Evolutionary conservation across 2,329 filamentous ascomycete genomes (phyloP).

Genomic region (Leptographium galeiforme): DNA sequence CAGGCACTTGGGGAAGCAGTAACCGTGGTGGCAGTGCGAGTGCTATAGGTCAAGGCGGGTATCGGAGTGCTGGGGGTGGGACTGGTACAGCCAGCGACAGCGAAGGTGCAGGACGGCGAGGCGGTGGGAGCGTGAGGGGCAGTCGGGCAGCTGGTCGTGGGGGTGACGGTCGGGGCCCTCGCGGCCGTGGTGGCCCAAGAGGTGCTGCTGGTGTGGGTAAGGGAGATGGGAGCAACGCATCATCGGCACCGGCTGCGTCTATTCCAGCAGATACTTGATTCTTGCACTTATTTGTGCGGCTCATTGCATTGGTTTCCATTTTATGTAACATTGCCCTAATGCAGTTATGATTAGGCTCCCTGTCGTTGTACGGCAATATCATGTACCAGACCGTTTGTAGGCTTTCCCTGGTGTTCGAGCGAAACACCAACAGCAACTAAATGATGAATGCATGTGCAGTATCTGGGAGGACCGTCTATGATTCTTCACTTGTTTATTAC

Average conservation of each 20-base stretch:
- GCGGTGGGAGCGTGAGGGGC: conserved; percentile 43
- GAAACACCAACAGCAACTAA: neutral
- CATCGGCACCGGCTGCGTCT: conserved; percentile 38
- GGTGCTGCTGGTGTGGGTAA: conserved; percentile 20
- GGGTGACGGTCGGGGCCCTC: conserved; percentile 42
- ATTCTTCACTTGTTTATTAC: too few species aligned
- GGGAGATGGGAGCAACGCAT: conserved; percentile 42
- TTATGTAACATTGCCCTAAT: neutral
- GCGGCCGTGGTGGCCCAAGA: conserved; percentile 38
- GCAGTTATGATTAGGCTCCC: neutral
- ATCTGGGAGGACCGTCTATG: too few species aligned
- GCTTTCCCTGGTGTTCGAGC: neutral
- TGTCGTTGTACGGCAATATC: neutral
- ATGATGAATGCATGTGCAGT: too few species aligned
- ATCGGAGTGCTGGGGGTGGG: conserved; percentile 72
- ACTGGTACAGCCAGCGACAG: conserved; percentile 63
- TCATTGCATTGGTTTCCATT: neutral
- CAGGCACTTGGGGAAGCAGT: conserved; percentile 54
- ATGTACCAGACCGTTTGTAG: neutral
- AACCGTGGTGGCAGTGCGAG: conserved; percentile 42
- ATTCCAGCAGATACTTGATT: conserved; percentile 26
- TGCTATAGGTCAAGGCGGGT: conserved; percentile 48
- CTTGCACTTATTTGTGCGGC: neutral
- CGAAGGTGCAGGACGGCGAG: conserved; percentile 40
- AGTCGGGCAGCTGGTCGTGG: conserved; percentile 34